These are phyloP conservation scores for Coemansia sp. DNA, from an alignment of 192 early-diverging fungal species.

Conservation along the genomic window DNA sequence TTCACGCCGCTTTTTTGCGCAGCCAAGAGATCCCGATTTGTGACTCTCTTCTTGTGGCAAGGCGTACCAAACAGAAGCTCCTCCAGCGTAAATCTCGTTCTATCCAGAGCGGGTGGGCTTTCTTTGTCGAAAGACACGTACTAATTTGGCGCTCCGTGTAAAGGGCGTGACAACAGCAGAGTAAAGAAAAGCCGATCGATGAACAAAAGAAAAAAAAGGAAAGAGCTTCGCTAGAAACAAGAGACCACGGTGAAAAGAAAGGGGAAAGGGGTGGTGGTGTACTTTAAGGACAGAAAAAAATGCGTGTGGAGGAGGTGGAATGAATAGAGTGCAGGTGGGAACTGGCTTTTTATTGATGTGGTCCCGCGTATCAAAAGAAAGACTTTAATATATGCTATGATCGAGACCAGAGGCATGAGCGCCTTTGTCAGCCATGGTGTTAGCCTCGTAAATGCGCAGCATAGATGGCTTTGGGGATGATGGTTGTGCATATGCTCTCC, in stretches of 20 bases:
- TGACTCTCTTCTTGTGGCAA: background rate
- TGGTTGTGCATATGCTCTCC: background rate
- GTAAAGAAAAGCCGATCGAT: background rate
- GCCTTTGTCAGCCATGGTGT: slow-evolving; percentile 5
- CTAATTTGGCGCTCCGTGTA: background rate
- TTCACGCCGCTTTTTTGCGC: background rate
- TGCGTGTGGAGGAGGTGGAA: slow-evolving; percentile 18
- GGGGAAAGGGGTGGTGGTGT: background rate
- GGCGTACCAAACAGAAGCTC: background rate
- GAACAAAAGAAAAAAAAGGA: slow-evolving; percentile 2
- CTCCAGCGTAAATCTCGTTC: background rate
- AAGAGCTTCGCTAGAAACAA: slow-evolving; percentile 4
- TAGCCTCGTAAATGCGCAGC: background rate
- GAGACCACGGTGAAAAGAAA: background rate
- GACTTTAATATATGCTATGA: background rate
- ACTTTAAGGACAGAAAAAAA: slow-evolving; percentile 2
- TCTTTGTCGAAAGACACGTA: background rate
- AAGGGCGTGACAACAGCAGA: background rate
- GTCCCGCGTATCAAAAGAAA: background rate
- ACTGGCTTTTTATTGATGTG: background rate
- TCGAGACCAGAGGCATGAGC: slow-evolving; percentile 1
- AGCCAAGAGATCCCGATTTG: background rate
- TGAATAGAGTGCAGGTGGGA: slow-evolving; percentile 9
- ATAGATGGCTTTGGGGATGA: background rate
- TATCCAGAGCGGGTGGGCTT: background rate